Evolutionary conservation across 352 stramenopile genomes (phyloP).

Genomic region (Labyrinthula sp.): DNA sequence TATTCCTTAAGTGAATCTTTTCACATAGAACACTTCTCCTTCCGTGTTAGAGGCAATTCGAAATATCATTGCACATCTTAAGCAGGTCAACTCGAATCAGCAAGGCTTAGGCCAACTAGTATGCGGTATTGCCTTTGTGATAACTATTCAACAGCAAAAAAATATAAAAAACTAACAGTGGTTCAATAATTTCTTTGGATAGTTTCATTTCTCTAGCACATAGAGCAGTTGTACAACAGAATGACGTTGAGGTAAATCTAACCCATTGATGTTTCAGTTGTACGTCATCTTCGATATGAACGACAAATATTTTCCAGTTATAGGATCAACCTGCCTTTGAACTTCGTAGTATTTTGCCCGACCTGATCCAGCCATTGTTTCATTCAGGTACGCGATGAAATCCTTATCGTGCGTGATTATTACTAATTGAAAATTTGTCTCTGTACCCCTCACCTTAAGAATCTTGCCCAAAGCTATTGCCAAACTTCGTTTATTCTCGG

Average conservation of each 20-base stretch:
- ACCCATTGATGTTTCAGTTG: not conserved
- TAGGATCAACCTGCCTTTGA: slow-evolving; percentile 4
- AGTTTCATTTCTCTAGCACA: no score
- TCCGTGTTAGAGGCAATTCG: no score
- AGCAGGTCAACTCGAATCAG: no score
- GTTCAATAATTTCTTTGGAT: no score
- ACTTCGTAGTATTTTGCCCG: slow-evolving; percentile 25
- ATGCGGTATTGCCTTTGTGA: no score
- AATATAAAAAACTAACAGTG: no score
- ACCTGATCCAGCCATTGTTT: slow-evolving; percentile 2
- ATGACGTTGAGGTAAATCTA: not conserved
- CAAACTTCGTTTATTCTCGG: slow-evolving; percentile 74
- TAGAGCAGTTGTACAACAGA: not conserved
- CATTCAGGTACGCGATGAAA: slow-evolving; percentile 28
- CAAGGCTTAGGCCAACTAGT: no score
- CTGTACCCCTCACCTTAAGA: slow-evolving; percentile 65
- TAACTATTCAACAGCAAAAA: no score
- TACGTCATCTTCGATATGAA: slow-evolving; percentile 8
- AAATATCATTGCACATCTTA: no score
- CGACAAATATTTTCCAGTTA: slow-evolving; percentile 12
- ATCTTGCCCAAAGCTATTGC: slow-evolving; percentile 63
- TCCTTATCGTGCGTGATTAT: slow-evolving; percentile 98
- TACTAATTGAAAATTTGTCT: slow-evolving; percentile 98
- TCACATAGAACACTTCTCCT: no score
- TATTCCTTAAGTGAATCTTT: no score